Evolutionary conservation across 306 rosid species (phyloP), one percentile per base, ranked within the genome.

Genomic region (Fragaria iinumae): DNA sequence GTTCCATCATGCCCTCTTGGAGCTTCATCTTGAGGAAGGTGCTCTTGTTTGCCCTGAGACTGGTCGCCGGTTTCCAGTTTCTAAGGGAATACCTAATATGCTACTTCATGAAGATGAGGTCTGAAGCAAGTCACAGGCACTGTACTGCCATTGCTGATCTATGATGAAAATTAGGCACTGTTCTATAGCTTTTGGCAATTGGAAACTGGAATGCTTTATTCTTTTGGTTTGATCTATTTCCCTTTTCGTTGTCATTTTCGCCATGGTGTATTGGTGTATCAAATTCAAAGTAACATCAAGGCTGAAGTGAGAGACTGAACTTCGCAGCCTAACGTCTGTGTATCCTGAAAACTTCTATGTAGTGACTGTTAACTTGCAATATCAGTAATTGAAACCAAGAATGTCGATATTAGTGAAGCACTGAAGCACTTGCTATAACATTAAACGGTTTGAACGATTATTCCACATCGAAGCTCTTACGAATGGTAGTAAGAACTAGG

Each of bases 31-130:
- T 4, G 97, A 95, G 79, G 96, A 92, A 72, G 97, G 97, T 18
- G 91, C 89, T 1, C 99, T 92, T 69, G 65, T 92, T 68, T 95
- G 99, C 69, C 97, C 97, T 0, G 90, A 92, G 82, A 89, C 97
- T 0, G 90, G 83, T 48, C 87, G 99, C 5, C 78, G 86, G n/a
- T 95, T 92, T 74, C 97, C 96, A 0, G 90, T 95, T 16, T 88
- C 5, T 6, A 95, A 92, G 81, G 97, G 99, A 0, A 92, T 90
- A 55, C 99, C 99, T 18, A 95, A 92, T 77, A 86, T 95, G 97
- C 91, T 92, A 67, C 97, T 95, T 59, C 99, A 92, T 21, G 98
- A 92, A 69, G 97, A 95, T 18, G 96, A 95, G 87, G 97, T 95
- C 66, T 95, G 91, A 92, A 44, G 68, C 13, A n/a, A 11, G 5